These are phyloP conservation scores for Termitomyces sp. DNA, from an alignment of 768 basidiomycete species.

Conservation along the genomic window DNA sequence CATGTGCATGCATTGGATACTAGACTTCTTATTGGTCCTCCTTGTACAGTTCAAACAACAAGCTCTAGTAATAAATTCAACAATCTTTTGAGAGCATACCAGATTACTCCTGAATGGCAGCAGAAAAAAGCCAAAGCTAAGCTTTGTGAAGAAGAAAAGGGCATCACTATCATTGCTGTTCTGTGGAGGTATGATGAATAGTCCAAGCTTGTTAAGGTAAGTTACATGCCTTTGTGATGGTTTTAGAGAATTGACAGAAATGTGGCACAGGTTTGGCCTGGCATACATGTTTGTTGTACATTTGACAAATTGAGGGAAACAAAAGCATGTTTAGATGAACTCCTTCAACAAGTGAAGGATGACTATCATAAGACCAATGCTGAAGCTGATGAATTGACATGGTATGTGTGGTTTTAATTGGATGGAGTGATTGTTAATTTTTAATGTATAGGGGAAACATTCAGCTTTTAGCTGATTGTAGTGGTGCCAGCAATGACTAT, in stretches of 20 bases:
- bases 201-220: neutral
- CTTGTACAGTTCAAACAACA: no score
- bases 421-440: no score
- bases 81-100: no score
- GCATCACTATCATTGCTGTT: neutral
- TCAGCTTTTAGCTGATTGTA: constrained; percentile 4
- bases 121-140: constrained; percentile 1
- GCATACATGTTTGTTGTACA: neutral
- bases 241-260: neutral
- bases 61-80: no score
- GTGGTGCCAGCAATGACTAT: neutral
- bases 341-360: neutral
- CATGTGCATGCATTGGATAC: neutral
- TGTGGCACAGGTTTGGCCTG: neutral
- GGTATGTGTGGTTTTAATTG: no score
- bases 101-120: neutral
- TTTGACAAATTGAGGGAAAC: neutral
- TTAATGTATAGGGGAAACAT: neutral
- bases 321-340: neutral
- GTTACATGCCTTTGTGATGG: neutral
- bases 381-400: no score
- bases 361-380: no score
- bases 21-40: neutral
- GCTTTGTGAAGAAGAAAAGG: neutral
- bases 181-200: neutral